Base-by-base conservation (phyloP, 2,329 filamentous ascomycete genomes). In the Hymenoscyphus albidus region DNA sequence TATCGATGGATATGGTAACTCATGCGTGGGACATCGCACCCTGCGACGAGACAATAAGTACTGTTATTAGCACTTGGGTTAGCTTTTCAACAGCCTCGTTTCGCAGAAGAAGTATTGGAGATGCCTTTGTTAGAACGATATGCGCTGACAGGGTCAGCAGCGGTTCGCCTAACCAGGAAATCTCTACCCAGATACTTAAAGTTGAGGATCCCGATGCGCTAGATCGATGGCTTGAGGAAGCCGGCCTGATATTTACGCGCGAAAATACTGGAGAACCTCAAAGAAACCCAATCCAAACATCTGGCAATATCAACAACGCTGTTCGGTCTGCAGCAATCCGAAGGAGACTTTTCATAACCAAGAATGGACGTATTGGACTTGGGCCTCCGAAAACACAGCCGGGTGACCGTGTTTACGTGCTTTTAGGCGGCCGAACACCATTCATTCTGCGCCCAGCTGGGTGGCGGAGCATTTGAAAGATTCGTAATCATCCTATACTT, bases 341-440 rank as follows among this genome's bases (percentile, higher is more conserved):
- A n/a, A 56, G 58, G 14, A 13, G 42, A 18, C 48, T 68, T 13
- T 66, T 68, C 13, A 44, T 67, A 22, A 66, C 67, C 14, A n/a
- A 62, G 1, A 59, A 31, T 1, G 67, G 63, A 5, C 61, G 62
- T 38, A 61, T 66, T 5, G 64, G 66, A 35, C 55, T 64, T 56
- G 62, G 64, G 1, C 64, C 64, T 14, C n/a, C 27, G 14, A 60
- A 35, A 10, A 40, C 58, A n/a, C 10, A 27, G 4, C 13, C 7
- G 5, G 59, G 61, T 13, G 67, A 68, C 44, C 22, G 42, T 27
- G 3, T 61, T 5, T 63, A 16, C 40, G 5, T 63, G 2, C 42
- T 64, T 5, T n/a, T 59, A 10, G 64, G 64, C 12, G 51, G 57
- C 32, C 32, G 18, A 32, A 40, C 48, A 5, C 60, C 60, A 13